Conservation (phyloP, 169 alveolate genomes). For the Prorocentrum cordatum region DNA sequence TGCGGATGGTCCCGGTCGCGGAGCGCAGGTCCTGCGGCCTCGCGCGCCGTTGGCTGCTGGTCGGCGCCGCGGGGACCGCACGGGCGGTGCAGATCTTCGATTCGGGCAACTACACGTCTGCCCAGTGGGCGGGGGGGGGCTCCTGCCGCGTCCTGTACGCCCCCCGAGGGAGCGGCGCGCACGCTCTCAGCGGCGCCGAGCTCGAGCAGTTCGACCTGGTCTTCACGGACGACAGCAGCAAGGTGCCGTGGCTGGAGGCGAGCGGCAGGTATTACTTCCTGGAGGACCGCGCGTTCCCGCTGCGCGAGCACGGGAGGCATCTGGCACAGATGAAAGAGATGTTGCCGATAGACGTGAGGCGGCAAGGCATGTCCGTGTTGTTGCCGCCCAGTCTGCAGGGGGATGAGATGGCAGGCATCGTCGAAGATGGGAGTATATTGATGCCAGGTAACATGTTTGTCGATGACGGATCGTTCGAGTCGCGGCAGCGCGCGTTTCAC, state of each 20-base stretch:
- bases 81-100: constrained; percentile 19
- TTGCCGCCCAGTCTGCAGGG: not conserved
- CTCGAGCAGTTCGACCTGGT: not conserved
- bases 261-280: constrained; percentile 23
- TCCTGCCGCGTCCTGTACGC: not conserved
- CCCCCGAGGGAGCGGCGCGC: not conserved
- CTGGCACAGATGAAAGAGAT: constrained; percentile 44
- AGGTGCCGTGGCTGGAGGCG: constrained; percentile 33
- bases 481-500: too few species aligned
- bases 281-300: constrained; percentile 27
- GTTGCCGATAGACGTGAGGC: constrained; percentile 32
- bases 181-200: not conserved
- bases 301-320: constrained; percentile 30
- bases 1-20: too few species aligned
- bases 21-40: too few species aligned
- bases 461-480: too few species aligned
- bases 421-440: not conserved
- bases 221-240: constrained; percentile 16
- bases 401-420: not conserved
- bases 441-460: not conserved
- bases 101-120: not conserved
- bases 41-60: not conserved
- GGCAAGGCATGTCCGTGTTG: constrained; percentile 67
- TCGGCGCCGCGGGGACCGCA: not conserved
- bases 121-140: not conserved